Evolutionary conservation across 768 basidiomycete species (phyloP), one percentile per base, ranked within the genome.

Genomic region (Termitomyces sp.): DNA sequence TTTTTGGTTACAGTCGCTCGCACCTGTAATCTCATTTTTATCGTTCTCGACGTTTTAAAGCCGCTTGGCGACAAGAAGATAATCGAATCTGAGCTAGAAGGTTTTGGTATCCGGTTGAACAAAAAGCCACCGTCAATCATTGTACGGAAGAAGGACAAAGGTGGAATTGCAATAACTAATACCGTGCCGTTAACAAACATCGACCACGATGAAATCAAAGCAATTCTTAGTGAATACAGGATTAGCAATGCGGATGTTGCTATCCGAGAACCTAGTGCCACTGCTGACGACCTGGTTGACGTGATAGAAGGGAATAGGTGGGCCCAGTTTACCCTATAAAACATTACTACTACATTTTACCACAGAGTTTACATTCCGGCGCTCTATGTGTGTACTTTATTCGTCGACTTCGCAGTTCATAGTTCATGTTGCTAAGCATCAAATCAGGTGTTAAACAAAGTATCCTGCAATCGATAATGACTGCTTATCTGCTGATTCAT

Each of bases 1-100:
- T 48, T 21, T 30, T 54, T 48, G 35, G 43, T 44, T 33, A n/a
- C 73, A 92, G 97, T 99, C 62, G 96, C 97, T 8, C 86, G 97
- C 58, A 98, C 97, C 41, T 98, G 97, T 71, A 93, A 98, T 70
- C 85, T 98, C 37, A 98, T 99, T 59, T 98, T 98, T 73, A 98
- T 99, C 70, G 91, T 98, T 30, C 83, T 99, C 49, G 97, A 99
- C 66, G 97, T 99, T 28, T 82, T 97, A 37, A 99, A 98, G 74
- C 97, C 97, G n/a, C 83, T 98, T 17, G 91, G 89, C 26, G 96
- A 98, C 76, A 94, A 97, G 67, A 88, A 81, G 56, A 75, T 97
- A 64, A 92, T 99, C 56, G 94, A 98, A 72, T 66, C 78, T 35
- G 97, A 99, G 70, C 74, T 99, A 58, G 97, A 99, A 78, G 94